A percentile compares a stretch with the other conserved stretches of the same genome.
phyloP scores from a whole-genome alignment of 2,329 filamentous ascomycete species.

The Curvularia lunata region DNA sequence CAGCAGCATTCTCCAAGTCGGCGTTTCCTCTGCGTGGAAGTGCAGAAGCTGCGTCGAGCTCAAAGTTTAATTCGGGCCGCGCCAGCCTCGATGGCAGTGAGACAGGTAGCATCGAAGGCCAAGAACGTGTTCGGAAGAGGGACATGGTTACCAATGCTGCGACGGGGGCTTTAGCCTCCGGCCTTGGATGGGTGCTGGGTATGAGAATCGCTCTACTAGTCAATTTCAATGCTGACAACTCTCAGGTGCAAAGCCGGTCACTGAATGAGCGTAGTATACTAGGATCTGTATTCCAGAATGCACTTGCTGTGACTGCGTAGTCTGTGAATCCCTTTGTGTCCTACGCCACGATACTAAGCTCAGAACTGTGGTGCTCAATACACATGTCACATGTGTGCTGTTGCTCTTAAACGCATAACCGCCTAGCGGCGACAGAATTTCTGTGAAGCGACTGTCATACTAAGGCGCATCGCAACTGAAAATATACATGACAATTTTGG shows the following conservation, averaged over 20 bases:
- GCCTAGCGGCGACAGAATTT: neutral
- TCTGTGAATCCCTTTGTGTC: neutral
- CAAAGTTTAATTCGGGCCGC: conserved; percentile 20
- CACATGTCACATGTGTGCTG: neutral
- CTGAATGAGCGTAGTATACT: conserved; percentile 18
- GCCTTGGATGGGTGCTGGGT: conserved; percentile 70
- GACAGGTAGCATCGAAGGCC: conserved; percentile 41
- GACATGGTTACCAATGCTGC: conserved; percentile 73
- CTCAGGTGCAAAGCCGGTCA: conserved; percentile 40
- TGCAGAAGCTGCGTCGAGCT: conserved; percentile 18
- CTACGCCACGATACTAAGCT: neutral
- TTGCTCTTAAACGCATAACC: neutral
- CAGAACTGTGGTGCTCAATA: neutral
- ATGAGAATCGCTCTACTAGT: conserved; percentile 24
- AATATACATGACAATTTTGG: neutral
- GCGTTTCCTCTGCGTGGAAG: conserved; percentile 54
- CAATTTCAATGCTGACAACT: conserved; percentile 8
- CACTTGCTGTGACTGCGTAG: neutral
- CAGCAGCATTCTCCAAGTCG: conserved; percentile 54
- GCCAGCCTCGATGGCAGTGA: conserved; percentile 47
- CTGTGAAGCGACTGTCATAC: neutral
- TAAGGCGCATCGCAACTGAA: neutral
- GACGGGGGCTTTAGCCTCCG: conserved; percentile 66
- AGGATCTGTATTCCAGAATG: neutral
- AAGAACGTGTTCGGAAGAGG: conserved; percentile 66